A percentile compares a stretch with the other conserved stretches of the same genome.
phyloP scores from a whole-genome alignment of 2,329 filamentous ascomycete genomes.

The Chrysoporthe austroafricana region DNA sequence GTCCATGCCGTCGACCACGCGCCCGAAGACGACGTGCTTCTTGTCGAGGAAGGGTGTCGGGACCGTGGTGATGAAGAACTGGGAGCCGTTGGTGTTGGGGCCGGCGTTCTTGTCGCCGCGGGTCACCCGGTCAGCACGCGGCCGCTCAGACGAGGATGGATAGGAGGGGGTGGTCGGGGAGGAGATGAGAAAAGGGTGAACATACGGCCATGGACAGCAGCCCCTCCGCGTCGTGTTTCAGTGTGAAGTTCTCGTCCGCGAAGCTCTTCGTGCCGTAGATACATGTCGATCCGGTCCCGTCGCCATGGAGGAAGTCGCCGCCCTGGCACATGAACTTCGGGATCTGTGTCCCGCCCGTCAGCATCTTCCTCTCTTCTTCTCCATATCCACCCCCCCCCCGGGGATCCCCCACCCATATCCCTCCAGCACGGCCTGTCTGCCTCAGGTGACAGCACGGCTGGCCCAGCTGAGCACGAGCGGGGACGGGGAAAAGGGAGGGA shows the following conservation, averaged over 20 bases:
- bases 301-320: constrained; percentile 91
- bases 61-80: constrained; percentile 96
- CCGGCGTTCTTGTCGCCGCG: constrained; percentile 71
- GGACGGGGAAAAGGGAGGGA: constrained; percentile 23
- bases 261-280: constrained; percentile 89
- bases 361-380: background rate
- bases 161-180: constrained; percentile 8
- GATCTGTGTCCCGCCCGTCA: constrained; percentile 60
- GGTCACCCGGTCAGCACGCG: no score
- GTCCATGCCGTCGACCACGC: constrained; percentile 87
- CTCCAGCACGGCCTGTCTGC: no score
- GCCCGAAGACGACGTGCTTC: constrained; percentile 96
- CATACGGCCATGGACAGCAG: constrained; percentile 91
- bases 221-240: constrained; percentile 79
- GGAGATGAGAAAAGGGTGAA: background rate
- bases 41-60: constrained; percentile 85
- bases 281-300: constrained; percentile 84
- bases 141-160: background rate
- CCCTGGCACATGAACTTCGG: constrained; percentile 98
- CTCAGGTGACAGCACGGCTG: background rate
- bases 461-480: background rate
- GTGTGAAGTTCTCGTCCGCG: constrained; percentile 84
- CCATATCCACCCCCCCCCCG: background rate
- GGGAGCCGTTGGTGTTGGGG: constrained; percentile 88
- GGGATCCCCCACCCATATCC: background rate